Evolutionary conservation across 768 basidiomycete species (phyloP), one percentile per base, ranked within the genome.

Genomic region (Psilocybe sp.): DNA sequence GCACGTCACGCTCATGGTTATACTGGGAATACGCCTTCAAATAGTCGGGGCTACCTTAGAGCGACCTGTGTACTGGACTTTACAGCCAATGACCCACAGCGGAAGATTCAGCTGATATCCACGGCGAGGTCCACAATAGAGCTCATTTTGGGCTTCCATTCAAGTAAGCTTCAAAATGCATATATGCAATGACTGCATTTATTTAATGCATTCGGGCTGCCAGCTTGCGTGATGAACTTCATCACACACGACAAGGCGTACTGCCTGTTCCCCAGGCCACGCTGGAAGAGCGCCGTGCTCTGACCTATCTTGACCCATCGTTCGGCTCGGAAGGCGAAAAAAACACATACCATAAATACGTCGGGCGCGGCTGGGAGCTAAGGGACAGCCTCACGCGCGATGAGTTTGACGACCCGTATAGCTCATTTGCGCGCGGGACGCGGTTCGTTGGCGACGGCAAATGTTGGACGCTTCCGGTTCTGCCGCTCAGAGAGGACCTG

Each of bases 121-220:
- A 52, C 72, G 18, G 5, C 47, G 41, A 8, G 55, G 40, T 60
- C 61, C 12, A 66, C 75, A 0, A 56, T 77, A 47, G 64, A 69
- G 15, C 50, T 60, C 8, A 71, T 81, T n/a, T 47, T 80, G 1
- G 55, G 56, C 6, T 80, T 79, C 46, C 79, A 80, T 48, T 75
- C 73, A 0, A 77, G 78, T 80, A 36, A 20, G 76, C 37, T 15
- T 15, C n/a, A 18, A 4, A 28, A 4, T 23, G 5, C 41, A 5
- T 4, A 10, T 6, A 7, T 36, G 14, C 1, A 6, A 12, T 10
- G n/a, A 31, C 18, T 23, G n/a, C 15, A 36, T 9, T 12, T 23
- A 15, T 42, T 2, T 13, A 12, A 13, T 28, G 23, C 4, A 7
- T 28, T 28, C 4, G 4, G 23, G 23, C 23, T 3, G 3, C 7